A percentile compares a stretch with the other conserved stretches of the same genome.
These are phyloP conservation scores for Magnusiomyces ingens DNA, from an alignment of 1,139 yeast genomes.

Conservation along the genomic window DNA sequence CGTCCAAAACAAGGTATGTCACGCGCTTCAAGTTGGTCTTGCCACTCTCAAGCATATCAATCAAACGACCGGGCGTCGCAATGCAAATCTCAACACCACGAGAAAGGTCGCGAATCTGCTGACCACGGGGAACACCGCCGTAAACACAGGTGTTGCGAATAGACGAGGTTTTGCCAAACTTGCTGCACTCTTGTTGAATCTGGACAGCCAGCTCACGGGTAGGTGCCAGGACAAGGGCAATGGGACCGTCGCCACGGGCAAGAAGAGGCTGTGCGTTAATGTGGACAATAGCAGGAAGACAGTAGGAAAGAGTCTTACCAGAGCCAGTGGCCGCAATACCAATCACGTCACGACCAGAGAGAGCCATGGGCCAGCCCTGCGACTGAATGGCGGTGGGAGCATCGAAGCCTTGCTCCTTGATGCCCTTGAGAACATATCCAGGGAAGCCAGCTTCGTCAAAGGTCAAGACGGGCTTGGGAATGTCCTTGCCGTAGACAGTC, in stretches of 20 bases:
- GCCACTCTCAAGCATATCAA: slow-evolving; percentile 93
- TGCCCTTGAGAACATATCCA: slow-evolving; percentile 81
- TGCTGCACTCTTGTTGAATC: slow-evolving; percentile 91
- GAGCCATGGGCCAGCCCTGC: slow-evolving; percentile 99
- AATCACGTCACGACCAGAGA: slow-evolving; percentile 96
- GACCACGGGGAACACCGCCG: slow-evolving; percentile 99
- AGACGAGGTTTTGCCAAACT: slow-evolving; percentile 85
- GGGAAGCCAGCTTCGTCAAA: slow-evolving; percentile 98
- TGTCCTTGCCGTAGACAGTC: slow-evolving; percentile 75
- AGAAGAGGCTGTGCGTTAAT: slow-evolving; percentile 96
- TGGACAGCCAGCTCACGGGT: slow-evolving; percentile 98
- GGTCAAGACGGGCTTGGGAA: slow-evolving; percentile 88
- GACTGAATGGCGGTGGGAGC: slow-evolving; percentile 95
- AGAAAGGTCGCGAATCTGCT: slow-evolving; percentile 88
- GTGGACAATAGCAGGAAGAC: slow-evolving; percentile 94
- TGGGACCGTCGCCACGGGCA: slow-evolving; percentile 93
- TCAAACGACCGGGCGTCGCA: slow-evolving; percentile 97
- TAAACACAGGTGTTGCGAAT: slow-evolving; percentile 96
- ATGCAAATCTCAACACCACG: slow-evolving; percentile 94
- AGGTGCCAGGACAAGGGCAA: slow-evolving; percentile 92
- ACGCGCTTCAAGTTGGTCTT: slow-evolving; percentile 95
- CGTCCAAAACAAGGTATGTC: slow-evolving; percentile 93
- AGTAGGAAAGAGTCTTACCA: slow-evolving; percentile 94
- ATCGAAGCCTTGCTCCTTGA: slow-evolving; percentile 87
- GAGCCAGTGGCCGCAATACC: slow-evolving; percentile 99